Evolutionary conservation across 2,329 filamentous ascomycete species (phyloP).

Genomic region (Cadophora gregata): DNA sequence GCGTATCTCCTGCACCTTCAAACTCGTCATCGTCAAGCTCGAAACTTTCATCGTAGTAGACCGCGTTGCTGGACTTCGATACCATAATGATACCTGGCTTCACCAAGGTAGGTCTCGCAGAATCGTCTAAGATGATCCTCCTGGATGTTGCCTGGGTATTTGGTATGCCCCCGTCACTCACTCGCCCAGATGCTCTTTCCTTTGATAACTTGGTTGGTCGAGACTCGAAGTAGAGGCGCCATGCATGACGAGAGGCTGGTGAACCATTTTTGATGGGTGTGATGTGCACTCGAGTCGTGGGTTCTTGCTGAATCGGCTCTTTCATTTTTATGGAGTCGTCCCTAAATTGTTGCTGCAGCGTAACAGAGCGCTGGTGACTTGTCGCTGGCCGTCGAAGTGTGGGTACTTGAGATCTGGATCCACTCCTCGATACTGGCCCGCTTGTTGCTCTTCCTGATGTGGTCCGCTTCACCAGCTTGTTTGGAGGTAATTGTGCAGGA

Average conservation of each 20-base stretch:
- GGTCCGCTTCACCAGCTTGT: slow-evolving; percentile 79
- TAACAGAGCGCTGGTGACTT: slow-evolving; percentile 78
- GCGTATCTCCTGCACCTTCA: slow-evolving; percentile 25
- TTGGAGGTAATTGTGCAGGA: slow-evolving; percentile 60
- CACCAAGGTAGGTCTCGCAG: slow-evolving; percentile 40
- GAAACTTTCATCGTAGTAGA: slow-evolving; percentile 39
- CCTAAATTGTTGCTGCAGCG: slow-evolving; percentile 60
- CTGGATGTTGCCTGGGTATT: slow-evolving; percentile 40
- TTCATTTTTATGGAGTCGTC: slow-evolving; percentile 36
- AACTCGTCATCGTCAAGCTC: slow-evolving; percentile 37
- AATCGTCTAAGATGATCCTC: slow-evolving; percentile 41
- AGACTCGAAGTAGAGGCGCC: slow-evolving; percentile 44
- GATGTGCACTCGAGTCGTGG: slow-evolving; percentile 27
- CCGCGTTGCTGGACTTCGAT: slow-evolving; percentile 23
- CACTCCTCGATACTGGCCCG: slow-evolving; percentile 51
- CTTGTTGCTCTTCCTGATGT: slow-evolving; percentile 59
- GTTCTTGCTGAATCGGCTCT: slow-evolving; percentile 27
- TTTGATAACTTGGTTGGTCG: slow-evolving; percentile 42
- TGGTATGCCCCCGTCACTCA: slow-evolving; percentile 37
- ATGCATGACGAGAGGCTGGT: slow-evolving; percentile 35
- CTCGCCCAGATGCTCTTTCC: slow-evolving; percentile 38
- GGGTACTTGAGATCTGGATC: slow-evolving; percentile 65
- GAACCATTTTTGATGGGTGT: slow-evolving; percentile 32
- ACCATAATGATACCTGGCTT: slow-evolving; percentile 41
- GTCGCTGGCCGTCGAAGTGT: slow-evolving; percentile 76